These are phyloP conservation scores for Phyllosticta citrichinensis DNA, from an alignment of 2,329 filamentous ascomycete genomes.

Conservation along the genomic window DNA sequence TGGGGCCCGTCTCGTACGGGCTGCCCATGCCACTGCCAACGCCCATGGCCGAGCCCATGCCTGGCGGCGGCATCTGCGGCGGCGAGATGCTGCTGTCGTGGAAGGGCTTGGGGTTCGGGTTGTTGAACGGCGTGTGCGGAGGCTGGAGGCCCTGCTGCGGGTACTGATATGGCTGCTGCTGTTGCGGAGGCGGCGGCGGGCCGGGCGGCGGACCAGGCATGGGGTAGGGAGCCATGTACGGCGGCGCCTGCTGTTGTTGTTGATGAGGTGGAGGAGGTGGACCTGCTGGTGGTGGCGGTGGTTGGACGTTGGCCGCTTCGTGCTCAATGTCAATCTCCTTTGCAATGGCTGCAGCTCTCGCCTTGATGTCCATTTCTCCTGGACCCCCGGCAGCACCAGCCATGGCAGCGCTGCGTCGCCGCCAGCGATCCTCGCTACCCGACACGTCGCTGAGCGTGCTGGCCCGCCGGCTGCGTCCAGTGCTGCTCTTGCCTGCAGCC, in stretches of 20 bases:
- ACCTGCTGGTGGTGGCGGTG: slow-evolving; percentile 16
- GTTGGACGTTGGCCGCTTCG: slow-evolving; percentile 6
- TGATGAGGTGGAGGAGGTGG: slow-evolving; percentile 5
- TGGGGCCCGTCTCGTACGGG: slow-evolving; percentile 27
- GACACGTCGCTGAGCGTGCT: background rate
- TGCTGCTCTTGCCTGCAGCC: slow-evolving; percentile 18
- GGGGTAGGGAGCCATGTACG: background rate
- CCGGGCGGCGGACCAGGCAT: slow-evolving; percentile 21
- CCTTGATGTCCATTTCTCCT: slow-evolving; percentile 17
- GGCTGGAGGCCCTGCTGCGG: background rate
- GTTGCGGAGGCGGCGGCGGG: slow-evolving; percentile 12
- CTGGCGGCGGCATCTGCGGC: background rate
- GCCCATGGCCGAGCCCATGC: background rate
- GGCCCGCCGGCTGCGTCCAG: background rate
- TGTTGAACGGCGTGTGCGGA: background rate
- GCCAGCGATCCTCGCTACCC: background rate
- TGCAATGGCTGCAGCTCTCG: slow-evolving; percentile 3
- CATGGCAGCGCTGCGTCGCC: background rate
- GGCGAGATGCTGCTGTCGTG: background rate
- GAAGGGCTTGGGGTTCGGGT: background rate
- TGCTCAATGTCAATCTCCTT: slow-evolving; percentile 1
- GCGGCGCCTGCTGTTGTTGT: slow-evolving; percentile 12
- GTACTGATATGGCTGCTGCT: background rate
- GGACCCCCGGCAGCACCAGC: background rate
- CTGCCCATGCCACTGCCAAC: slow-evolving; percentile 21